Percentiles rank a stretch among this genome's conserved stretches.
These are phyloP conservation scores for Acarospora socialis DNA, from an alignment of 2,329 filamentous ascomycete species.

Conservation along the genomic window DNA sequence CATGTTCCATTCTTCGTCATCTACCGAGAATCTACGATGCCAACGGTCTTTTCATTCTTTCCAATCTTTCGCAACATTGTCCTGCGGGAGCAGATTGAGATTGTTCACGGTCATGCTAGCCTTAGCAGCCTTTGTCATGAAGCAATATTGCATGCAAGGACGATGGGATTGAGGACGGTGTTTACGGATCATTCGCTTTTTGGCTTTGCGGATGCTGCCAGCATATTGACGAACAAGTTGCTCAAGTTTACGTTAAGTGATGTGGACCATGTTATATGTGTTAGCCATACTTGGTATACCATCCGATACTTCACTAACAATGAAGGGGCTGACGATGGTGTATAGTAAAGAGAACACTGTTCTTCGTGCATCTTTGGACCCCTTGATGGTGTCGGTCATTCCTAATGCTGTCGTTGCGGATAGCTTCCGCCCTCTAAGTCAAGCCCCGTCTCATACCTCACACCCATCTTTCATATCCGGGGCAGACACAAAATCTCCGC, in stretches of 20 bases:
- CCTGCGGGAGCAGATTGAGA: constrained; percentile 86
- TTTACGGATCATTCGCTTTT: constrained; percentile 97
- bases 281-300: constrained; percentile 84
- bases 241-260: constrained; percentile 93
- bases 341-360: constrained; percentile 93
- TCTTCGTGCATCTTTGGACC: constrained; percentile 82
- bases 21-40: constrained; percentile 84
- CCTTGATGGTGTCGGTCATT: constrained; percentile 93
- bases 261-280: constrained; percentile 95
- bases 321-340: too few relatives aligned
- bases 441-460: constrained; percentile 30
- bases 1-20: constrained; percentile 93
- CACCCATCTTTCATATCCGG: constrained; percentile 12
- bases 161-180: constrained; percentile 90
- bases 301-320: too few relatives aligned
- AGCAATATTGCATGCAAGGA: constrained; percentile 83
- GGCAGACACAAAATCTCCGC: constrained; percentile 22
- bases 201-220: constrained; percentile 90
- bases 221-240: constrained; percentile 92
- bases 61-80: constrained; percentile 95
- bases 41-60: constrained; percentile 97
- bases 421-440: constrained; percentile 66
- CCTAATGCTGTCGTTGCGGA: constrained; percentile 95
- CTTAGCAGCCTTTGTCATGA: constrained; percentile 89
- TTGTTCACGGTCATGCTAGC: constrained; percentile 94